A percentile compares a stretch with the other conserved stretches of the same genome.
phyloP scores from a whole-genome alignment of 305 asterid species.

The Fraxinus floribunda region DNA sequence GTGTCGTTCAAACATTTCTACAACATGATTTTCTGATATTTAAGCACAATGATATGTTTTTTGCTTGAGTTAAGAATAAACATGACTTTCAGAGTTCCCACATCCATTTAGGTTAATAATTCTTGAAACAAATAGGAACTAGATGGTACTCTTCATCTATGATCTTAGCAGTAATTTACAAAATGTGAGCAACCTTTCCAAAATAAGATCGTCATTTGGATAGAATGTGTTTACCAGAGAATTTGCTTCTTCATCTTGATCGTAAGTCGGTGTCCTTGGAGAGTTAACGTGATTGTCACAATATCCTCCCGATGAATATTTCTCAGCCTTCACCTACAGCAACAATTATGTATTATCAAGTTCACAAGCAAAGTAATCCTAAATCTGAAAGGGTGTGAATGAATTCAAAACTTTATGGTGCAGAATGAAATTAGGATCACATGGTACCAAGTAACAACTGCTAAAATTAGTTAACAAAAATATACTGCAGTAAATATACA shows the following conservation, averaged over 20 bases:
- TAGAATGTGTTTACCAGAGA: constrained; percentile 55
- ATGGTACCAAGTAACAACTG: background rate
- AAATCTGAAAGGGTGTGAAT: background rate
- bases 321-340: constrained; percentile 82
- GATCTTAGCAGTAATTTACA: background rate
- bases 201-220: background rate
- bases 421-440: background rate
- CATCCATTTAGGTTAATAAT: background rate
- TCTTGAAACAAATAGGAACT: background rate
- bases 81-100: background rate
- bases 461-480: background rate
- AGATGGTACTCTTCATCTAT: background rate
- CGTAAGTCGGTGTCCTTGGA: constrained; percentile 65
- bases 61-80: background rate
- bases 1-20: background rate
- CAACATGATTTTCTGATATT: background rate
- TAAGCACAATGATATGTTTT: background rate
- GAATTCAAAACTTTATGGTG: background rate
- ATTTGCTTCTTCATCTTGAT: constrained; percentile 69
- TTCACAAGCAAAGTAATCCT: background rate
- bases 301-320: constrained; percentile 54
- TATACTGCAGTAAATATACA: background rate
- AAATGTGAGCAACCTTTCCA: background rate
- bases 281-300: constrained; percentile 52
- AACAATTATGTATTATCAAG: background rate